phyloP scores from a whole-genome alignment of 2,329 filamentous ascomycete genomes.

The Periconia digitata region DNA sequence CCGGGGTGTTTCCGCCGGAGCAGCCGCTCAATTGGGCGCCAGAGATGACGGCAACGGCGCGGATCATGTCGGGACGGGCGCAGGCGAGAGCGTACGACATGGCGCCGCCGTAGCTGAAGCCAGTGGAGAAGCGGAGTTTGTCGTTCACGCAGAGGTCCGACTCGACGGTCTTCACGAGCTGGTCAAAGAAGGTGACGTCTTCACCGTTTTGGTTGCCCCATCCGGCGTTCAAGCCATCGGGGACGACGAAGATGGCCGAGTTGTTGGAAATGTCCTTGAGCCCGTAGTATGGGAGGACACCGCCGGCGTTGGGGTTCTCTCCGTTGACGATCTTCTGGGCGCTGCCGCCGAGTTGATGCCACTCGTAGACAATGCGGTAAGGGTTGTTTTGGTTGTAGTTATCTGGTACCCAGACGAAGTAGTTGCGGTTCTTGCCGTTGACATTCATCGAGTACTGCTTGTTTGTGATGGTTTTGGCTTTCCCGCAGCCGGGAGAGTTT shows the following conservation, averaged over 20 bases:
- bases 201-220: constrained; percentile 48
- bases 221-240: constrained; percentile 45
- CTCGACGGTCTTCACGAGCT: constrained; percentile 44
- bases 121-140: constrained; percentile 46
- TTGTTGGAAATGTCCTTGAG: constrained; percentile 39
- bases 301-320: constrained; percentile 13
- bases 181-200: constrained; percentile 46
- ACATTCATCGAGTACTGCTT: constrained; percentile 24
- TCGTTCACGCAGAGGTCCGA: constrained; percentile 47
- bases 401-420: constrained; percentile 43
- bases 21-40: constrained; percentile 18
- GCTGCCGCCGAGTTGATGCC: constrained; percentile 46
- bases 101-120: constrained; percentile 48
- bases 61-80: constrained; percentile 41
- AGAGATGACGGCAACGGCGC: constrained; percentile 40
- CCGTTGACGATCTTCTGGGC: constrained; percentile 40
- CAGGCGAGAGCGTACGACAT: constrained; percentile 49
- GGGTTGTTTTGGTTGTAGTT: constrained; percentile 44
- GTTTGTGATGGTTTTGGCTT: constrained; percentile 15
- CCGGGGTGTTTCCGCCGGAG: constrained; percentile 37
- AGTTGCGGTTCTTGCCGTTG: constrained; percentile 43
- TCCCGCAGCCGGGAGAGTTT: constrained; percentile 17
- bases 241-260: constrained; percentile 47
- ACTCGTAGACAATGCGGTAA: constrained; percentile 46
- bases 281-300: constrained; percentile 44